phyloP scores from a whole-genome alignment of 371 early-diverging fungal genomes.

The Mortierella sp. region DNA sequence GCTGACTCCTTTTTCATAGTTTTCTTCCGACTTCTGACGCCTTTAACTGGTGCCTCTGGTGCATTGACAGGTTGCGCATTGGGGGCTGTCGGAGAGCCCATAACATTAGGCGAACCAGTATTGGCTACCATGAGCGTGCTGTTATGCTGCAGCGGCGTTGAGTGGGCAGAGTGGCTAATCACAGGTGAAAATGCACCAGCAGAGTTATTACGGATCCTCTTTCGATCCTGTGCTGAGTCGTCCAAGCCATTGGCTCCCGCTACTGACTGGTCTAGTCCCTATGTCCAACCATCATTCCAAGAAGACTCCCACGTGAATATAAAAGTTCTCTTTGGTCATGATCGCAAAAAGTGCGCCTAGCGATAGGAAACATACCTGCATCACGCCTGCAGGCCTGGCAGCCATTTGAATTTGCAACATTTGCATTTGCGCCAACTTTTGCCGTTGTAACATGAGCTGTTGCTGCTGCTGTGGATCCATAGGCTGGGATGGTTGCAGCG shows the following conservation, averaged over 20 bases:
- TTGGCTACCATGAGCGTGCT: conserved; percentile 16
- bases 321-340: background rate
- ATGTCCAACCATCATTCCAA: background rate
- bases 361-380: conserved; percentile 13
- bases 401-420: conserved; percentile 23
- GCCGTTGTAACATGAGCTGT: conserved; percentile 7
- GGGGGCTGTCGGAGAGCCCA: conserved; percentile 31
- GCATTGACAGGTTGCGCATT: conserved; percentile 14
- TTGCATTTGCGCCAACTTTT: conserved; percentile 16
- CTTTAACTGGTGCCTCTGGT: conserved; percentile 34
- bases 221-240: conserved; percentile 38
- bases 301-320: background rate
- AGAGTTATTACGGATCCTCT: conserved; percentile 48
- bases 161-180: conserved; percentile 18
- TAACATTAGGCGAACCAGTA: conserved; percentile 28
- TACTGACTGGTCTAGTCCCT: conserved; percentile 23
- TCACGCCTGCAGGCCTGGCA: conserved; percentile 15
- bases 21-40: conserved; percentile 28
- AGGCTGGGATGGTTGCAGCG: background rate
- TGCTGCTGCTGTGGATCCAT: conserved; percentile 8
- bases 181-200: conserved; percentile 41
- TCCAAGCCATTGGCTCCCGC: conserved; percentile 23
- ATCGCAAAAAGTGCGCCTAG: background rate
- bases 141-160: conserved; percentile 39
- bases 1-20: conserved; percentile 38